A percentile compares a stretch with the other conserved stretches of the same genome.
Conservation (phyloP, 2,329 filamentous ascomycete genomes). For the Cladosporium sp. region DNA sequence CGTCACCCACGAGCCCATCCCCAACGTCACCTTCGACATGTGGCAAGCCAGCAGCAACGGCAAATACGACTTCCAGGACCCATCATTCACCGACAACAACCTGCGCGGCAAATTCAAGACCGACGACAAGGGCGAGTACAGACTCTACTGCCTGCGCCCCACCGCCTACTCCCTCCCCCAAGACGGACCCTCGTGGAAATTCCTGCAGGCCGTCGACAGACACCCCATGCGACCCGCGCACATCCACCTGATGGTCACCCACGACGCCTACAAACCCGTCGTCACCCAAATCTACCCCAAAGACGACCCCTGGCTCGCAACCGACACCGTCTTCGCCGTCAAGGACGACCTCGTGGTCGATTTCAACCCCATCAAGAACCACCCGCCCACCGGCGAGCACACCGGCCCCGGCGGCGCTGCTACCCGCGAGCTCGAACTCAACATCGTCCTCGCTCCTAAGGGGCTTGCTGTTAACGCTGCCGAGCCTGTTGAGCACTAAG, state of each 20-base stretch:
- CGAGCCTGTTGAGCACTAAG: constrained; percentile 11
- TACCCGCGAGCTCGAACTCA: constrained; percentile 52
- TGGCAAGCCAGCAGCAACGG: constrained; percentile 74
- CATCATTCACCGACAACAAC: constrained; percentile 67
- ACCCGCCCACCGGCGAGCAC: constrained; percentile 42
- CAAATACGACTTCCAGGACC: constrained; percentile 67
- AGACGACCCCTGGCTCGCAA: constrained; percentile 53
- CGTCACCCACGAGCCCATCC: constrained; percentile 60
- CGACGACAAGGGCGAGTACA: constrained; percentile 64
- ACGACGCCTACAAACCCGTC: constrained; percentile 52
- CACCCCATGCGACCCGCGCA: constrained; percentile 59
- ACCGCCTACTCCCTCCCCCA: constrained; percentile 68
- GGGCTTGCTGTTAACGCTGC: constrained; percentile 10
- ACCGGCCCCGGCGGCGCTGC: constrained; percentile 29
- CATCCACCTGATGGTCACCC: constrained; percentile 54
- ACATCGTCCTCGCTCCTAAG: constrained; percentile 52
- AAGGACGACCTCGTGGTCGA: constrained; percentile 57
- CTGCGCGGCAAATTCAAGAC: constrained; percentile 70
- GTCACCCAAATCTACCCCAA: constrained; percentile 56
- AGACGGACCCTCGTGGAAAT: constrained; percentile 53
- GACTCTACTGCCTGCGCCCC: constrained; percentile 70
- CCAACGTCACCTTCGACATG: constrained; percentile 67
- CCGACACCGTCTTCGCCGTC: constrained; percentile 58
- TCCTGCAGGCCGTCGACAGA: constrained; percentile 52
- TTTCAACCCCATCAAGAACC: constrained; percentile 49